Conservation (phyloP, 2,329 filamentous ascomycete species). For the Hypoxylon rubiginosum region DNA sequence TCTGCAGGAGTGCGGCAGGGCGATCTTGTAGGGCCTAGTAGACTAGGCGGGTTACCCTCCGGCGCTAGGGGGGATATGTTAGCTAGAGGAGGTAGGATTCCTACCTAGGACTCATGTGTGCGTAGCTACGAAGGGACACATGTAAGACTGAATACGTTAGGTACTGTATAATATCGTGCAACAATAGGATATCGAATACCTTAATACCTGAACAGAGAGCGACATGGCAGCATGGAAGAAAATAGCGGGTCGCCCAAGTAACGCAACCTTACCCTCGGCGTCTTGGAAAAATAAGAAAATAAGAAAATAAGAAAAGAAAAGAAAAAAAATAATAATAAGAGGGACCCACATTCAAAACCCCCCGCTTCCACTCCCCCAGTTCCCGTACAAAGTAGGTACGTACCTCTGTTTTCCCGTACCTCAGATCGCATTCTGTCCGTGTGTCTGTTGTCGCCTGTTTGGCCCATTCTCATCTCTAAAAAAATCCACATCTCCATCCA, state of each 20-base stretch:
- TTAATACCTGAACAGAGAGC: constrained; percentile 1
- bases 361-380: constrained; percentile 33
- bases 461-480: constrained; percentile 9
- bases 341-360: constrained; percentile 38
- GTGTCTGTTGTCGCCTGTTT: constrained; percentile 1
- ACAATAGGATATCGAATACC: background rate
- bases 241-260: constrained; percentile 54
- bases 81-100: background rate
- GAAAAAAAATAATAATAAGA: constrained; percentile 3
- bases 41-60: constrained; percentile 20
- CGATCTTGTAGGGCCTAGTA: constrained; percentile 48
- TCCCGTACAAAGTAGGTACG: background rate
- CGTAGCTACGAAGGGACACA: background rate
- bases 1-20: constrained; percentile 42
- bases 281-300: constrained; percentile 26
- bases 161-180: constrained; percentile 3
- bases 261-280: constrained; percentile 56
- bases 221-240: constrained; percentile 18
- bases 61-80: constrained; percentile 17
- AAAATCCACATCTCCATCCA: constrained; percentile 39
- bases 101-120: background rate
- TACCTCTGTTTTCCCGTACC: constrained; percentile 6
- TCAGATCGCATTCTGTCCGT: constrained; percentile 37
- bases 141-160: constrained; percentile 7
- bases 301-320: background rate